Percentiles rank a stretch among this genome's conserved stretches.
Evolutionary conservation across 2,329 filamentous ascomycete species (phyloP).

Genomic region (Onygena corvina): DNA sequence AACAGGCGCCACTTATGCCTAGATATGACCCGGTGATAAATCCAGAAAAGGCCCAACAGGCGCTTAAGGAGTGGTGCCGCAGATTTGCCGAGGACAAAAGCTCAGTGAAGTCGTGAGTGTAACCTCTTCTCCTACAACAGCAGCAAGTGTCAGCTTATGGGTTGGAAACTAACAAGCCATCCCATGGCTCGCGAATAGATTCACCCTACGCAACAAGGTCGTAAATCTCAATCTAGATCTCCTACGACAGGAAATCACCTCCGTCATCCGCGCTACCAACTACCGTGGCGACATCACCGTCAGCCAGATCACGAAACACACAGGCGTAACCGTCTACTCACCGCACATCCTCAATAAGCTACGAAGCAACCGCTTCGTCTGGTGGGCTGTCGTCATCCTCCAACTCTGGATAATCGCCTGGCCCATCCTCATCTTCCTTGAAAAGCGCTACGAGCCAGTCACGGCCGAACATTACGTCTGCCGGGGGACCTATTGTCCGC

Average conservation of each 20-base stretch:
- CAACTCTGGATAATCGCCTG: slow-evolving; percentile 33
- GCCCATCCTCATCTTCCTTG: slow-evolving; percentile 29
- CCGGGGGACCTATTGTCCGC: slow-evolving; percentile 14
- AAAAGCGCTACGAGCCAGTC: slow-evolving; percentile 28
- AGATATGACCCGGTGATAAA: slow-evolving; percentile 5
- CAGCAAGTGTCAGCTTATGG: background rate
- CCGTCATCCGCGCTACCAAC: slow-evolving; percentile 29
- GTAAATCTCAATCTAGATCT: slow-evolving; percentile 16
- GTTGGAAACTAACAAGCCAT: background rate
- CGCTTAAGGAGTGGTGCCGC: slow-evolving; percentile 24
- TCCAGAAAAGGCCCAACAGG: slow-evolving; percentile 12
- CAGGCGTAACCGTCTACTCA: slow-evolving; percentile 27
- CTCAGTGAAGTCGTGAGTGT: slow-evolving; percentile 28
- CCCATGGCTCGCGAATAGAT: slow-evolving; percentile 25
- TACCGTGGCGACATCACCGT: slow-evolving; percentile 27
- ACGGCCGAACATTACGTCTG: slow-evolving; percentile 24
- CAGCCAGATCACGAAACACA: slow-evolving; percentile 18
- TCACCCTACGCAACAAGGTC: slow-evolving; percentile 23
- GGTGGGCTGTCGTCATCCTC: slow-evolving; percentile 26
- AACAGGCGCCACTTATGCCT: background rate
- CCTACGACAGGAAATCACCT: slow-evolving; percentile 22
- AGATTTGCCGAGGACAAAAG: slow-evolving; percentile 28
- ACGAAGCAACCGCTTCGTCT: slow-evolving; percentile 26
- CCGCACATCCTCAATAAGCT: slow-evolving; percentile 30
- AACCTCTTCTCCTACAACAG: background rate